Conservation (phyloP, 495 filamentous ascomycete genomes). For the Lophiotrema nucula region DNA sequence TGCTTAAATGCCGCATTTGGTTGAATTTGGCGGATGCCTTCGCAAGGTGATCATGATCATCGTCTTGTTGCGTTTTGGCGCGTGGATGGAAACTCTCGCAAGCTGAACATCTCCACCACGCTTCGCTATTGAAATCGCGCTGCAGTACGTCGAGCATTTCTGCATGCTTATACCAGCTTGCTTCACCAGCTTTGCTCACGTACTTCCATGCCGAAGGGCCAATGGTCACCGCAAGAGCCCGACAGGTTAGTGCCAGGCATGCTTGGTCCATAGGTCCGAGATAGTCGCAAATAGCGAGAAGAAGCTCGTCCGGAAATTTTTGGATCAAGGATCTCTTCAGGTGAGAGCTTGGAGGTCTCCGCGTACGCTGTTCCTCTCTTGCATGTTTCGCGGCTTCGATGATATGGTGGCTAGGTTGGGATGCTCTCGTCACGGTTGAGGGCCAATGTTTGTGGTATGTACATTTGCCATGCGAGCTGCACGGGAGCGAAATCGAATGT, state of each 20-base stretch:
- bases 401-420: not conserved
- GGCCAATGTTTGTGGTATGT: conserved; percentile 14
- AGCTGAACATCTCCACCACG: conserved; percentile 20
- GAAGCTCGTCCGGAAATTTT: conserved; percentile 11
- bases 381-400: not conserved
- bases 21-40: not conserved
- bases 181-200: conserved; percentile 1
- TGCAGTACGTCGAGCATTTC: conserved; percentile 17
- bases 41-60: not conserved
- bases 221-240: not conserved
- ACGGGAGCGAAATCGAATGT: conserved; percentile 6
- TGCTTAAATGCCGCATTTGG: not conserved
- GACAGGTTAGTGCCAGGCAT: conserved; percentile 18
- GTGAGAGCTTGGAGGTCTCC: not conserved
- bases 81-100: conserved; percentile 14
- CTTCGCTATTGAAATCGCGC: conserved; percentile 3
- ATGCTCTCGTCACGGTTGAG: not conserved
- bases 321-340: conserved; percentile 9
- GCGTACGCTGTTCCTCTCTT: not conserved
- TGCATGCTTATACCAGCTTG: conserved; percentile 12
- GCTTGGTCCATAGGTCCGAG: conserved; percentile 5
- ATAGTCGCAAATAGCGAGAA: conserved; percentile 8
- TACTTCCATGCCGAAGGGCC: conserved; percentile 4
- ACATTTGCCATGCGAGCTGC: conserved; percentile 4
- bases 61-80: not conserved